Conservation (phyloP, 2,329 filamentous ascomycete genomes). For the Lachnellula subtilissima region DNA sequence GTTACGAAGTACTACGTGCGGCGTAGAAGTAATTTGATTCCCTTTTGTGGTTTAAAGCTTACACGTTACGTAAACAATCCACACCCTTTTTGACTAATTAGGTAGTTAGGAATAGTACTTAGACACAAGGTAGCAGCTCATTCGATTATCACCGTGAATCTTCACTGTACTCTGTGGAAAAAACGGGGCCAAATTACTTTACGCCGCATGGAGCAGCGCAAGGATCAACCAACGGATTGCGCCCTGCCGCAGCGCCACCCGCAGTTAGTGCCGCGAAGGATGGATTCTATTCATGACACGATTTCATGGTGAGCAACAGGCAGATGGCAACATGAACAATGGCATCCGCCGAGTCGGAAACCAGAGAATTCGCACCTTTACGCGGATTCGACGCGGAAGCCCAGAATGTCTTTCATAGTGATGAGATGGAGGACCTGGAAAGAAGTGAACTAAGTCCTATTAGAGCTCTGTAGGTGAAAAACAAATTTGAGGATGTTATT, state of each 20-base stretch:
- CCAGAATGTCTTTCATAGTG: neutral
- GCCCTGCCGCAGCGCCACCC: neutral
- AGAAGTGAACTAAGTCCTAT: neutral
- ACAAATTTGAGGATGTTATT: neutral
- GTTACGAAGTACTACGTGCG: no score
- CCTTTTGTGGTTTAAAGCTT: no score
- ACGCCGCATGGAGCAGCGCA: no score
- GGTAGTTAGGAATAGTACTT: no score
- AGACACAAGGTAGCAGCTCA: no score
- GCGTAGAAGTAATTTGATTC: no score
- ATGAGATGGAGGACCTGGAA: neutral
- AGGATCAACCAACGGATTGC: no score
- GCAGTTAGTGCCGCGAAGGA: neutral
- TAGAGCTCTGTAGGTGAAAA: constrained; percentile 4
- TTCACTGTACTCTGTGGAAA: no score
- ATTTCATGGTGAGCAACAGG: neutral
- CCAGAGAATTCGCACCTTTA: constrained; percentile 2
- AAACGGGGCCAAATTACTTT: no score
- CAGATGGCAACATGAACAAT: constrained; percentile 2
- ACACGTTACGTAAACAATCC: no score
- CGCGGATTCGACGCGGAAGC: constrained; percentile 4
- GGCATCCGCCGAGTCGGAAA: constrained; percentile 1
- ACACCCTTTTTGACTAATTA: no score
- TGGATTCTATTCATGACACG: neutral
- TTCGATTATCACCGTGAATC: no score